Conservation (phyloP, 2,329 filamentous ascomycete genomes). For the Aureobasidium subglaciale region DNA sequence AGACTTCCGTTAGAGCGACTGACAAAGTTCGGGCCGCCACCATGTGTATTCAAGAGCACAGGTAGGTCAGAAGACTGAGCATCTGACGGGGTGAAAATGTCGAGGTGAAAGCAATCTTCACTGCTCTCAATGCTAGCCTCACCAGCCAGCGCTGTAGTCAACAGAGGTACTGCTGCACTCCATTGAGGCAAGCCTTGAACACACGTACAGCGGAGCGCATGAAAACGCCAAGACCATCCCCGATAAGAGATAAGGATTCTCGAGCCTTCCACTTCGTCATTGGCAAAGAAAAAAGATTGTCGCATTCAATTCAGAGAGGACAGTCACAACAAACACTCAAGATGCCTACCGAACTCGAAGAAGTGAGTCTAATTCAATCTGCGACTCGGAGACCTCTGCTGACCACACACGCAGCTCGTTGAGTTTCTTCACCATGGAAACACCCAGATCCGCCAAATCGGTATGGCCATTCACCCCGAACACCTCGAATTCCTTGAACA, state of each 20-base stretch:
- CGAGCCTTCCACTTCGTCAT: neutral
- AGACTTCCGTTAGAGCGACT: slow-evolving; percentile 19
- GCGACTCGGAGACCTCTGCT: neutral
- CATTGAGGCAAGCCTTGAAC: too few species aligned
- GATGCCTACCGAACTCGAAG: slow-evolving; percentile 46
- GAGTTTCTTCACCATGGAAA: slow-evolving; percentile 91
- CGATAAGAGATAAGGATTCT: slow-evolving; percentile 11
- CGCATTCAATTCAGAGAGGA: neutral
- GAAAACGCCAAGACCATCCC: neutral
- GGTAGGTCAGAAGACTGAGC: too few species aligned
- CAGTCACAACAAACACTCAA: slow-evolving; percentile 9
- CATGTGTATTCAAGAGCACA: too few species aligned
- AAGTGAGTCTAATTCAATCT: slow-evolving; percentile 27
- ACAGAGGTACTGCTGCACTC: too few species aligned
- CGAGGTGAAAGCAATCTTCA: too few species aligned
- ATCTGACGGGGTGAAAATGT: too few species aligned
- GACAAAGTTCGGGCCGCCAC: slow-evolving; percentile 3
- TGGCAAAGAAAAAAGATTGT: slow-evolving; percentile 2
- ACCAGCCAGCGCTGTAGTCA: too few species aligned
- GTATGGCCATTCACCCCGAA: slow-evolving; percentile 36
- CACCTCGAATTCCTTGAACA: neutral
- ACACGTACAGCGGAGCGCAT: neutral
- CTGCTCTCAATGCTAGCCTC: too few species aligned
- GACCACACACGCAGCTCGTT: slow-evolving; percentile 56
- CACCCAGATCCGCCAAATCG: slow-evolving; percentile 77